Base-by-base conservation (phyloP, 1,139 yeast genomes). In the Pichia sp. region DNA sequence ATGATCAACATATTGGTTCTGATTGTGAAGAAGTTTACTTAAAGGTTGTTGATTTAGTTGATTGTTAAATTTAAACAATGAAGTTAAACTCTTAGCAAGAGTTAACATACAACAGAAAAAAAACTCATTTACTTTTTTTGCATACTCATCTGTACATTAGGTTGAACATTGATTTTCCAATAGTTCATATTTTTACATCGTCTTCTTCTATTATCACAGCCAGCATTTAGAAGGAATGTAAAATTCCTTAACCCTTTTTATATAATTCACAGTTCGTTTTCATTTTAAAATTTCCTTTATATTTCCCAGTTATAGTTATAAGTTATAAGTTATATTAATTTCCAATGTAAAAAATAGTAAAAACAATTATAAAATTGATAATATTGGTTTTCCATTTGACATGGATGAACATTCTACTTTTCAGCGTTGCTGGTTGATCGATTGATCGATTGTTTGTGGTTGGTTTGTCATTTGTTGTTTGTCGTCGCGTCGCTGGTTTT, bases 11-110 rank as follows among this genome's bases (percentile, higher is more conserved):
- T 57, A 70, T 81, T 55, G 89, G 85, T 58, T 70, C 66, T 43
- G 88, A 83, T 69, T 84, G 94, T 75, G 58, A 68, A 47, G 71
- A 79, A 49, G 87, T 84, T 57, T 71, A 81, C 69, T 76, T 85
- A 63, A 74, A 75, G 58, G 72, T 83, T 63, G 78, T 83, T 60
- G 84, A 82, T 63, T 77, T 83, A 60, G 75, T 81, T 56, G 60
- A 67, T 45, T 83, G 90, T 74, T 83, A 74, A 67, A 18, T 8
- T 8, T 8, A 6, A 10, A 34, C n/a, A 8, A 6, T 11, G 25
- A 5, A 9, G 7, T 40, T 29, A 28, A 27, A n/a, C n/a, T 34
- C 29, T 11, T 11, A 34, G 18, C 18, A 18, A 18, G 18, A 18
- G 18, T 18, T 18, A 18, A 18, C 18, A 18, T 18, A 32, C 11